Conservation (phyloP, 305 asterid genomes). For the Petunia hybrid region DNA sequence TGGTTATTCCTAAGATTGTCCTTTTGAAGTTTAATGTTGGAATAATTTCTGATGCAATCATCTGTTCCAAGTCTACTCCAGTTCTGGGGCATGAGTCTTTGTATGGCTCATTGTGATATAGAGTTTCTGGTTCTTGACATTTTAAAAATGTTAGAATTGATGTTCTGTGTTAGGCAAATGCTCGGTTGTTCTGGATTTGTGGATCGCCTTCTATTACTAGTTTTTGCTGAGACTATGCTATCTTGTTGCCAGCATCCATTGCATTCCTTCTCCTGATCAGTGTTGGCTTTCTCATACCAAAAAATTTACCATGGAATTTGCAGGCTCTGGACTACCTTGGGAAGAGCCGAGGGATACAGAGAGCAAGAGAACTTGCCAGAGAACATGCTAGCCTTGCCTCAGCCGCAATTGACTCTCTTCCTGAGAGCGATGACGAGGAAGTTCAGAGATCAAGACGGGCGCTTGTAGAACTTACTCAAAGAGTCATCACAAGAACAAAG, state of each 20-base stretch:
- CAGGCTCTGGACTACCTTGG: conserved; percentile 86
- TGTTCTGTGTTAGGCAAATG: not conserved
- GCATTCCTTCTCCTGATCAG: not conserved
- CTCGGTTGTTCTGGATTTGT: not conserved
- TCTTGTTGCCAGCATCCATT: not conserved
- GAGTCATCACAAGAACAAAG: conserved; percentile 88
- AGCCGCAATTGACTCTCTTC: conserved; percentile 81
- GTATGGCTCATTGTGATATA: not conserved
- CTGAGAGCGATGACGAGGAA: conserved; percentile 68
- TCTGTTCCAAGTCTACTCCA: not conserved
- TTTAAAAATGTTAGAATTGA: not conserved
- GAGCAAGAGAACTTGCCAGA: conserved; percentile 81
- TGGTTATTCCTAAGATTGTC: not conserved
- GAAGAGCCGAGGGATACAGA: conserved; percentile 79
- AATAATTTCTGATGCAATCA: not conserved
- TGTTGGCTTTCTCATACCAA: not conserved
- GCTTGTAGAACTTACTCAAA: conserved; percentile 77
- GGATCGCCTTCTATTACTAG: not conserved
- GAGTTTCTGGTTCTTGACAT: not conserved
- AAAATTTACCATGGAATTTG: not conserved
- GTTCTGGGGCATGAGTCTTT: not conserved
- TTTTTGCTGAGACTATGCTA: not conserved
- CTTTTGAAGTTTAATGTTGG: not conserved
- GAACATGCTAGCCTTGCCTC: conserved; percentile 89
- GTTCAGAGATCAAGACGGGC: conserved; percentile 89